These are phyloP conservation scores for Bryum argenteum DNA, from an alignment of 225 moss, liverwort and hornwort species.

Conservation along the genomic window DNA sequence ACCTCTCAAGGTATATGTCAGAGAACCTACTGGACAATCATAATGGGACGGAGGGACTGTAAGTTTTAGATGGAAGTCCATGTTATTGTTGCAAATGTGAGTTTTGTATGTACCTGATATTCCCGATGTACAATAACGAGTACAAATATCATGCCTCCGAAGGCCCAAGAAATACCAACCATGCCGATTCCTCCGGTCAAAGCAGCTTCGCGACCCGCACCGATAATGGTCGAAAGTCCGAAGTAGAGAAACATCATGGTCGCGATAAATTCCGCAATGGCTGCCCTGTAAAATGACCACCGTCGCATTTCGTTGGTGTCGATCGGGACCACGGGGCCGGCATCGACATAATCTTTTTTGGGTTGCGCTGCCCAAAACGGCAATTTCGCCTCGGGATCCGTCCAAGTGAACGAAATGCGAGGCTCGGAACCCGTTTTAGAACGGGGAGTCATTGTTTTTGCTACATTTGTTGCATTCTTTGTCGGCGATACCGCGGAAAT, in stretches of 20 bases:
- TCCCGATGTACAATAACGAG: conserved; percentile 35
- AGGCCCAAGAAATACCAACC: conserved; percentile 33
- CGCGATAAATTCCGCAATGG: conserved; percentile 22
- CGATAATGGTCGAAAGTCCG: conserved; percentile 24
- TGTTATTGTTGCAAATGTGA: background rate
- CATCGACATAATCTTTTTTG: conserved; percentile 13
- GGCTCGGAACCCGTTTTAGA: background rate
- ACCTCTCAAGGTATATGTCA: no score
- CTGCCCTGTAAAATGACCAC: conserved; percentile 17
- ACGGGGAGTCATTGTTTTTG: background rate
- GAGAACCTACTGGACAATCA: no score
- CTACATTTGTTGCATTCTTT: background rate
- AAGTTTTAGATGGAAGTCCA: no score
- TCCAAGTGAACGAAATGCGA: conserved; percentile 11
- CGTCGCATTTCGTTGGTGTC: conserved; percentile 23
- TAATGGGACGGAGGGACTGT: no score
- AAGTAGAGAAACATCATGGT: conserved; percentile 22
- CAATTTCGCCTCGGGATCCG: conserved; percentile 9
- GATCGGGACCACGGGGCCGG: background rate
- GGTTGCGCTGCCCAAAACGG: conserved; percentile 20
- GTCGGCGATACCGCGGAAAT: background rate
- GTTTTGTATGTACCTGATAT: conserved; percentile 20
- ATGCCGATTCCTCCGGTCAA: conserved; percentile 19
- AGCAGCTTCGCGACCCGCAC: conserved; percentile 8
- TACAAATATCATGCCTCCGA: conserved; percentile 40